Conservation (phyloP, 352 stramenopile genomes). For the Phytophthora lateralis region DNA sequence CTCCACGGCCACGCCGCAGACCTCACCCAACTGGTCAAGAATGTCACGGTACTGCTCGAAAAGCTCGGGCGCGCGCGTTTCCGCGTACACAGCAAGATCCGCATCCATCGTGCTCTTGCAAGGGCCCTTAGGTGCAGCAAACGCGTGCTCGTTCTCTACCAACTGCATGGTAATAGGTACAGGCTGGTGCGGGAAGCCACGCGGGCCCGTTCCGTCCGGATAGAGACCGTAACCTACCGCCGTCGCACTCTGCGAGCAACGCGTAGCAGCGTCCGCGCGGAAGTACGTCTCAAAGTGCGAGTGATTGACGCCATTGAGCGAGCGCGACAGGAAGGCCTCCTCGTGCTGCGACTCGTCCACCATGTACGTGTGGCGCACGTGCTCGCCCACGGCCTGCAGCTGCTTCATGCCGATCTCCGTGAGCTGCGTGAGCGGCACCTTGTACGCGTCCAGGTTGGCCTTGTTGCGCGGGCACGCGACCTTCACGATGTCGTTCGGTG, state of each 20-base stretch:
- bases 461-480: constrained; percentile 69
- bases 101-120: constrained; percentile 54
- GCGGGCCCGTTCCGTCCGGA: constrained; percentile 74
- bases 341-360: constrained; percentile 41
- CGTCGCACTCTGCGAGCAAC: constrained; percentile 80
- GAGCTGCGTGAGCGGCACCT: constrained; percentile 81
- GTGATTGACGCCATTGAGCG: constrained; percentile 74
- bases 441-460: constrained; percentile 73
- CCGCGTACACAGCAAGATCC: constrained; percentile 66
- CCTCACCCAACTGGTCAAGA: constrained; percentile 54
- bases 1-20: constrained; percentile 66
- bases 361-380: constrained; percentile 76
- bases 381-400: constrained; percentile 65
- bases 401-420: constrained; percentile 86
- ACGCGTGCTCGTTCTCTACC: constrained; percentile 83
- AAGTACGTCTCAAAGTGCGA: constrained; percentile 89
- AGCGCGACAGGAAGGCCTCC: constrained; percentile 67
- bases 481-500: constrained; percentile 69
- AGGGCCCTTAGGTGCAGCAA: constrained; percentile 81
- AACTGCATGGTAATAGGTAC: constrained; percentile 89
- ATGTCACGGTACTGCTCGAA: constrained; percentile 61
- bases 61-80: constrained; percentile 57
- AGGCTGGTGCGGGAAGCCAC: constrained; percentile 67
- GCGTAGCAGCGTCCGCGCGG: constrained; percentile 77
- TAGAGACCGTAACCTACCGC: constrained; percentile 81